Conservation (phyloP, 495 filamentous ascomycete genomes). For the Pyronema omphalodes region DNA sequence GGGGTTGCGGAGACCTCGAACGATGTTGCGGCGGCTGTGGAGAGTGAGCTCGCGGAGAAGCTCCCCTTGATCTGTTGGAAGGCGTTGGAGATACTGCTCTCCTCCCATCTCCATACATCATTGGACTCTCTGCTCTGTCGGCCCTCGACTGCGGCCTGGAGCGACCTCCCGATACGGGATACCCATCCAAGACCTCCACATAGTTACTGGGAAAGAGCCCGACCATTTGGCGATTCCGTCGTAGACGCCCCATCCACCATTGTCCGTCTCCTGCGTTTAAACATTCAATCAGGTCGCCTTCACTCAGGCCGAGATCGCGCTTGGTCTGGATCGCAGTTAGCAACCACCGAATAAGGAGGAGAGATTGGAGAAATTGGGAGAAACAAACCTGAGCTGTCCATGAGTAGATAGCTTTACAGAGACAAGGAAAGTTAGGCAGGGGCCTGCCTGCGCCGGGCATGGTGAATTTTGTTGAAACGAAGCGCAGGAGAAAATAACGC, state of each 20-base stretch:
- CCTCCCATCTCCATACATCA: background rate
- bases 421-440: conserved; percentile 82
- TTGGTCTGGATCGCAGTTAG: conserved; percentile 41
- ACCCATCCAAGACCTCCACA: conserved; percentile 52
- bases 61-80: conserved; percentile 12
- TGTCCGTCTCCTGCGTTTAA: conserved; percentile 92
- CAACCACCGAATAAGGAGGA: background rate
- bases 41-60: conserved; percentile 7
- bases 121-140: background rate
- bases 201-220: conserved; percentile 95
- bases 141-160: background rate
- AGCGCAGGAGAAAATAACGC: background rate
- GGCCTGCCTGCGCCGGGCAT: conserved; percentile 46
- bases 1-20: conserved; percentile 25
- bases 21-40: conserved; percentile 13
- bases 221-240: conserved; percentile 59
- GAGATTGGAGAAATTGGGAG: background rate
- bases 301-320: conserved; percentile 84
- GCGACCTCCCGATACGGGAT: background rate
- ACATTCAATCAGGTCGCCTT: conserved; percentile 95
- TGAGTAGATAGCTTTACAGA: conserved; percentile 87
- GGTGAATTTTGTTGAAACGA: background rate
- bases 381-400: conserved; percentile 71
- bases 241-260: conserved; percentile 92
- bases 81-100: conserved; percentile 13